These are phyloP conservation scores for Coemansia sp. DNA, from an alignment of 371 early-diverging fungal genomes.

Conservation along the genomic window DNA sequence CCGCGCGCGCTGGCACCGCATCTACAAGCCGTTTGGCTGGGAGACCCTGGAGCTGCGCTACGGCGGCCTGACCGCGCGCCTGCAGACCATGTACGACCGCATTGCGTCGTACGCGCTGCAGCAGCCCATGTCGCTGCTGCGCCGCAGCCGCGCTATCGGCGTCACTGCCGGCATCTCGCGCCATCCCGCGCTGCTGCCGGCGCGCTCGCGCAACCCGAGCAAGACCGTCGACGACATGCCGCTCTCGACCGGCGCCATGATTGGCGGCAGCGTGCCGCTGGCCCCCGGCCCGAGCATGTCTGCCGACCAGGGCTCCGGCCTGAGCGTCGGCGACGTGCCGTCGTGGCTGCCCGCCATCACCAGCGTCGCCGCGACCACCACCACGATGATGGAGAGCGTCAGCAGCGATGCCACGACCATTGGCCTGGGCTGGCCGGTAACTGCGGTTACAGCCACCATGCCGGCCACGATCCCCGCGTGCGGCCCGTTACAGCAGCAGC, in stretches of 20 bases:
- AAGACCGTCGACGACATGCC: slow-evolving; percentile 1
- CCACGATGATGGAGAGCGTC: not conserved
- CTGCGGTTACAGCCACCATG: slow-evolving; percentile 12
- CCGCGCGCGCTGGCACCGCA: slow-evolving; percentile 72
- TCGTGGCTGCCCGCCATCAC: slow-evolving; percentile 27
- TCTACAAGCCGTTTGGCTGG: slow-evolving; percentile 83
- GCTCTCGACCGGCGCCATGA: not conserved
- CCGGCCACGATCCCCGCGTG: not conserved
- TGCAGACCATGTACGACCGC: slow-evolving; percentile 74
- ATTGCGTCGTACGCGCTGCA: slow-evolving; percentile 58
- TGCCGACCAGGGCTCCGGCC: slow-evolving; percentile 20
- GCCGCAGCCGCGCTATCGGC: slow-evolving; percentile 46
- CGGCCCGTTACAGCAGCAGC: not conserved
- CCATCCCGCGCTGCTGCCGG: slow-evolving; percentile 36
- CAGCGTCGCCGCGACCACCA: not conserved
- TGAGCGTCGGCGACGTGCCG: slow-evolving; percentile 34
- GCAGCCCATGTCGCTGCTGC: slow-evolving; percentile 14
- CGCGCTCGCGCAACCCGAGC: slow-evolving; percentile 28
- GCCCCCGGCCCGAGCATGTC: slow-evolving; percentile 39
- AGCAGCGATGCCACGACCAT: slow-evolving; percentile 1
- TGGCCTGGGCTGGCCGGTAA: slow-evolving; percentile 41
- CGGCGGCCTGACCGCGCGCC: slow-evolving; percentile 71
- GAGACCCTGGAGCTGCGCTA: slow-evolving; percentile 81
- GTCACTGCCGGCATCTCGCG: slow-evolving; percentile 45
- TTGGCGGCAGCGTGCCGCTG: slow-evolving; percentile 3